Evolutionary conservation across 345 rosid genomes (phyloP).

Genomic region (Pseudoturritis turrita): DNA sequence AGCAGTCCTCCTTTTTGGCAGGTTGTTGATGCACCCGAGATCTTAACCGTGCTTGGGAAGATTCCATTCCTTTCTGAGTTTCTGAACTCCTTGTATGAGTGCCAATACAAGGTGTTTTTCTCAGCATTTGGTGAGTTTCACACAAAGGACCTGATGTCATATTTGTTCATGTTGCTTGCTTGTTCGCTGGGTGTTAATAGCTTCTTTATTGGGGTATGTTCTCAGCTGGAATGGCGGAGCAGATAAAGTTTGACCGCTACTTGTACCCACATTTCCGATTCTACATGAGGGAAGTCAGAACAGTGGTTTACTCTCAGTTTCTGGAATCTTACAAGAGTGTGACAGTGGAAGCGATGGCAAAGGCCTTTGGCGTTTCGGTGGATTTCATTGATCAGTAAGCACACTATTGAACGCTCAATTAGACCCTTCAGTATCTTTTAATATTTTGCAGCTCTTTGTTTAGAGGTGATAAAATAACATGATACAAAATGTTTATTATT

Average conservation of each 20-base stretch:
- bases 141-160: background rate
- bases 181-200: background rate
- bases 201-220: slow-evolving; percentile 14
- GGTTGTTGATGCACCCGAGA: slow-evolving; percentile 99
- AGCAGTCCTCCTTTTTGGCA: slow-evolving; percentile 26
- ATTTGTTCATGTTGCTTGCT: background rate
- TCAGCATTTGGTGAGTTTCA: slow-evolving; percentile 76
- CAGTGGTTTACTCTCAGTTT: slow-evolving; percentile 91
- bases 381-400: slow-evolving; percentile 97
- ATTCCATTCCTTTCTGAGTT: slow-evolving; percentile 85
- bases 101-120: slow-evolving; percentile 91
- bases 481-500: background rate
- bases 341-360: slow-evolving; percentile 96
- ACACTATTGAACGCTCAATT: background rate
- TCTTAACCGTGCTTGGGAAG: slow-evolving; percentile 95
- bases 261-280: slow-evolving; percentile 92
- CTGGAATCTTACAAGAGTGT: slow-evolving; percentile 97
- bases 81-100: slow-evolving; percentile 85
- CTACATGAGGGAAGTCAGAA: slow-evolving; percentile 98
- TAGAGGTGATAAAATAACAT: background rate
- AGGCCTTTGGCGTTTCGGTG: slow-evolving; percentile 88
- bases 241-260: slow-evolving; percentile 82
- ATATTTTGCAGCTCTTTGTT: background rate
- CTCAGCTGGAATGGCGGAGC: slow-evolving; percentile 81
- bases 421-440: background rate